Evolutionary conservation across 73 alveolate species (phyloP).

Genomic region (Uronychia binucleata): DNA sequence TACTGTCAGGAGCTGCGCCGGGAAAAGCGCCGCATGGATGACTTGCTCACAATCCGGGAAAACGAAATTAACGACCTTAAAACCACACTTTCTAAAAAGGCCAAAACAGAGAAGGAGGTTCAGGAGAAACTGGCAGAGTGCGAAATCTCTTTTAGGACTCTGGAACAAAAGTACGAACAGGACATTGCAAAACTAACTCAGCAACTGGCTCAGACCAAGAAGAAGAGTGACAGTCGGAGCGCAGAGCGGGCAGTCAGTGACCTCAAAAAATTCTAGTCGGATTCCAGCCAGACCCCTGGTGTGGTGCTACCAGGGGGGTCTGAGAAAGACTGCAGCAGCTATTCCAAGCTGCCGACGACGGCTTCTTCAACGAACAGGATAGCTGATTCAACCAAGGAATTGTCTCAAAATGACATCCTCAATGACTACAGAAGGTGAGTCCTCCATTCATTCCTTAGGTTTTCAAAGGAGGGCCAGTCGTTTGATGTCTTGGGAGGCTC

Average conservation of each 20-base stretch:
- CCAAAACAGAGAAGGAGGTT: neutral
- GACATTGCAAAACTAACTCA: neutral
- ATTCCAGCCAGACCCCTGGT: too few relatives aligned
- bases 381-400: neutral
- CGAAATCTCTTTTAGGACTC: neutral
- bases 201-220: too few relatives aligned
- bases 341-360: neutral
- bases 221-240: neutral
- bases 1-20: neutral
- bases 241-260: neutral
- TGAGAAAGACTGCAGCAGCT: neutral
- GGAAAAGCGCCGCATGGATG: conserved; percentile 17
- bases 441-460: neutral
- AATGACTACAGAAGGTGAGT: neutral
- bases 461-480: neutral
- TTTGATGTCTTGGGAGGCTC: too few relatives aligned
- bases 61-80: neutral
- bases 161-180: neutral
- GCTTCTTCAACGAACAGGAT: neutral
- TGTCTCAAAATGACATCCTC: neutral
- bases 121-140: neutral
- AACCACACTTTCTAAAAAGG: neutral
- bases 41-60: neutral
- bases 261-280: too few relatives aligned
- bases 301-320: too few relatives aligned